Conservation (phyloP, 345 rosid genomes). For the Gossypium sturtianum region DNA sequence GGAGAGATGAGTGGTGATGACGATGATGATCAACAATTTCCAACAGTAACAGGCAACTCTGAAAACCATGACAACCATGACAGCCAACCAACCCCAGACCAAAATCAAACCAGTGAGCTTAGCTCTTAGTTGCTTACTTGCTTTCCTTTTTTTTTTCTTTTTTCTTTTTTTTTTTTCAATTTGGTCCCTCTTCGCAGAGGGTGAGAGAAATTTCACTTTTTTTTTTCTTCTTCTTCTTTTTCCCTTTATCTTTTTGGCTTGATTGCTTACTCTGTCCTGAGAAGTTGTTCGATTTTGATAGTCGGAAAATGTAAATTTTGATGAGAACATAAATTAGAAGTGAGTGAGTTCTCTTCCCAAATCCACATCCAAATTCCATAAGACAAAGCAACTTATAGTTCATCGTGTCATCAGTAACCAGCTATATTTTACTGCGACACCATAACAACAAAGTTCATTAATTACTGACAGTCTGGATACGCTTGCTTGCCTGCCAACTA, state of each 20-base stretch:
- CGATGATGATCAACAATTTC: slow-evolving; percentile 6
- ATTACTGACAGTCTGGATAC: background rate
- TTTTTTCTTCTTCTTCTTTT: background rate
- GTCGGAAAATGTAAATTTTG: slow-evolving; percentile 41
- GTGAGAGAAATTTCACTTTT: background rate
- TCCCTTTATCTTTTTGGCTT: background rate
- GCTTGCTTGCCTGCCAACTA: background rate
- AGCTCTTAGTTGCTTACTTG: background rate
- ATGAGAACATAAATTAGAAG: slow-evolving; percentile 23
- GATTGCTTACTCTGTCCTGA: background rate
- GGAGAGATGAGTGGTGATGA: slow-evolving; percentile 15
- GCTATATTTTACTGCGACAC: background rate
- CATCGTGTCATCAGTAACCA: background rate
- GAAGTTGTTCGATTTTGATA: background rate
- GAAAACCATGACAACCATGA: slow-evolving; percentile 16
- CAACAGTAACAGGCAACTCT: slow-evolving; percentile 5
- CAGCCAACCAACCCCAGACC: slow-evolving; percentile 17
- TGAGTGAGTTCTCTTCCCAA: slow-evolving; percentile 8
- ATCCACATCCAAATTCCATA: background rate
- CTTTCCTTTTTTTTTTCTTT: no score
- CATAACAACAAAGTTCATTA: background rate
- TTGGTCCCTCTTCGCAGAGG: background rate
- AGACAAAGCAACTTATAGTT: background rate
- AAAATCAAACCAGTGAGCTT: slow-evolving; percentile 25
- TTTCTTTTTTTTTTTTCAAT: background rate